Evolutionary conservation across 2,329 filamentous ascomycete species (phyloP), one percentile per base, ranked within the genome.

Genomic region (Calonectria honghensis): DNA sequence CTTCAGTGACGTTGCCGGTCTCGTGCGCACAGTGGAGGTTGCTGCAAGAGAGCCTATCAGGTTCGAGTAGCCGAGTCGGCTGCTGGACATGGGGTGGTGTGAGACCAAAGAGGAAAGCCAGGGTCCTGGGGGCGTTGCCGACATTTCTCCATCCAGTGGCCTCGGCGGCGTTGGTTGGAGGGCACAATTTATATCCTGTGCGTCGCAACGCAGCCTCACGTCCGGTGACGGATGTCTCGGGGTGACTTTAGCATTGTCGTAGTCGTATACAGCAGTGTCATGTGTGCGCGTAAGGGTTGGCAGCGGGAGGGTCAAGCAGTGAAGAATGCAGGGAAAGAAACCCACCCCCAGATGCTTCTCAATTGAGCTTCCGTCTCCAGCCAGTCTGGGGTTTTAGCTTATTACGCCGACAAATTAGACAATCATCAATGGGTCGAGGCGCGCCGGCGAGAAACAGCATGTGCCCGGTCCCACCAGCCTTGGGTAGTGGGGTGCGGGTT

Each of bases 21-120:
- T 70, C 59, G 70, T 51, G 59, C 32, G 64, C 59, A 63, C 63
- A 29, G 73, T 41, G 50, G 73, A 65, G 73, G 72, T n/a, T 64
- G 41, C 32, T 61, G 68, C 54, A 79, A 35, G 70, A 80, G 79
- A 78, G 65, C 78, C 79, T 80, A 79, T 81, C 75, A 77, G 57
- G 35, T 29, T 50, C 52, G 37, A 73, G 68, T 72, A 70, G 72
- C 54, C 67, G 64, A 76, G 64, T 45, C 51, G 67, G 68, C 39
- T 69, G 37, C 50, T 31, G 29, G 74, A 73, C 74, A 80, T 71
- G 74, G 78, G 39, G 69, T 66, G 66, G 57, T n/a, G 27, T 50
- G 45, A 65, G 50, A 61, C 68, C 50, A 57, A 45, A 32, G 35
- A 65, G 45, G 59, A 70, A 48, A 48, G 32, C 37, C 41, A 50